A percentile compares a stretch with the other conserved stretches of the same genome.
Conservation (phyloP, 2,329 filamentous ascomycete genomes). For the Fusarium sp. region DNA sequence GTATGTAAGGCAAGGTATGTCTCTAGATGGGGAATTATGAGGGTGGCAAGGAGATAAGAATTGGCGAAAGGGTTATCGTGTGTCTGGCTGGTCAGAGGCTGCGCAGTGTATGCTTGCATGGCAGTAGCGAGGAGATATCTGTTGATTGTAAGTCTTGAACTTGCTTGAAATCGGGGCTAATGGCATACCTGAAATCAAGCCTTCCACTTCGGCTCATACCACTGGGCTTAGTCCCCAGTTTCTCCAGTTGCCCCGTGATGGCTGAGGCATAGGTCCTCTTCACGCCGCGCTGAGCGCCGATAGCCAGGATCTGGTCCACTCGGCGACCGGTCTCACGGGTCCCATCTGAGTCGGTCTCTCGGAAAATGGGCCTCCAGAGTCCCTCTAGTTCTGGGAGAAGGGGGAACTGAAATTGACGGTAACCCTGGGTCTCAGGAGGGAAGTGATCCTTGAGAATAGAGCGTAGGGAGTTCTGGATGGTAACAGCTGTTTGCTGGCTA, state of each 20-base stretch:
- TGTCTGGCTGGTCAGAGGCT: constrained; percentile 61
- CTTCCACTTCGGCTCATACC: constrained; percentile 65
- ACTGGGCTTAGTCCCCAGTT: constrained; percentile 62
- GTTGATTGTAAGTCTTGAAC: constrained; percentile 10
- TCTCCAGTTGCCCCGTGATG: constrained; percentile 65
- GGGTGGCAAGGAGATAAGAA: constrained; percentile 65
- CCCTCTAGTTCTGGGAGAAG: constrained; percentile 61
- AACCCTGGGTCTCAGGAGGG: constrained; percentile 59
- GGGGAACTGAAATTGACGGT: constrained; percentile 61
- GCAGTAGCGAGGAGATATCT: constrained; percentile 71
- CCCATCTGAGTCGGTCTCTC: constrained; percentile 47
- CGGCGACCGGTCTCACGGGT: constrained; percentile 51
- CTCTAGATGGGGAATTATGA: constrained; percentile 71
- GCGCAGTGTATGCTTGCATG: constrained; percentile 68
- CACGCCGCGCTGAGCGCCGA: constrained; percentile 68
- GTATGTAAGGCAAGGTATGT: constrained; percentile 66
- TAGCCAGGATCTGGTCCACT: constrained; percentile 69
- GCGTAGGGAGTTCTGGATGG: constrained; percentile 68
- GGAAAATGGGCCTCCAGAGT: constrained; percentile 66
- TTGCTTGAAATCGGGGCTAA: not conserved
- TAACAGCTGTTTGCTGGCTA: constrained; percentile 60
- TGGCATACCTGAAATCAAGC: constrained; percentile 67
- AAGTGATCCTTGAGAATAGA: constrained; percentile 64
- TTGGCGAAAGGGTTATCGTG: constrained; percentile 67
- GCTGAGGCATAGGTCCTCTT: constrained; percentile 60